Percentiles rank a stretch among this genome's conserved stretches.
Conservation (phyloP, 768 basidiomycete species). For the Boletus reticulatus region DNA sequence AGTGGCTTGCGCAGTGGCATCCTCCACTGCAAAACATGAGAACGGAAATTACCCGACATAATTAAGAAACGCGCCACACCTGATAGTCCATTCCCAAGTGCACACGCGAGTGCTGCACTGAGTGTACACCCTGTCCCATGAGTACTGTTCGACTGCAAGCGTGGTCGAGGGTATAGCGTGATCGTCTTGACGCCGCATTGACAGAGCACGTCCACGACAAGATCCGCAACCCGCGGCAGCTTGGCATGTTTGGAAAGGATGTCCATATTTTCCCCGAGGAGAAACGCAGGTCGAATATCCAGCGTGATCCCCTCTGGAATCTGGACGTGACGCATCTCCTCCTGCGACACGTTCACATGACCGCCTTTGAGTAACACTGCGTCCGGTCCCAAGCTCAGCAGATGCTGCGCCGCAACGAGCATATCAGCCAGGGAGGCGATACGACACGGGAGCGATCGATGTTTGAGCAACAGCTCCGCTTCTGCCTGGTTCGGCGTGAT, state of each 20-base stretch:
- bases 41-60: background rate
- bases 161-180: slow-evolving; percentile 58
- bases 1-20: slow-evolving; percentile 60
- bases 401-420: slow-evolving; percentile 50
- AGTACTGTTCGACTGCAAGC: slow-evolving; percentile 67
- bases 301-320: slow-evolving; percentile 28
- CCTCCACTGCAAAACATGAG: slow-evolving; percentile 39
- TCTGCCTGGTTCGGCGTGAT: slow-evolving; percentile 88
- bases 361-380: slow-evolving; percentile 86
- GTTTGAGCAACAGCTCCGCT: slow-evolving; percentile 64
- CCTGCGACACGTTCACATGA: slow-evolving; percentile 50
- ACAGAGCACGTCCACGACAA: slow-evolving; percentile 68
- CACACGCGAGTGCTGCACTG: slow-evolving; percentile 75
- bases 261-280: slow-evolving; percentile 59
- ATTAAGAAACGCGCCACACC: slow-evolving; percentile 31
- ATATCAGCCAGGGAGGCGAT: slow-evolving; percentile 57
- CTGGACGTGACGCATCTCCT: slow-evolving; percentile 42
- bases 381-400: slow-evolving; percentile 47
- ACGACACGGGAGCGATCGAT: slow-evolving; percentile 20
- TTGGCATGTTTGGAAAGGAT: slow-evolving; percentile 41
- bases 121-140: slow-evolving; percentile 95
- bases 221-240: slow-evolving; percentile 11
- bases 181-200: slow-evolving; percentile 31
- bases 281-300: slow-evolving; percentile 42
- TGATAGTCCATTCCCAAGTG: slow-evolving; percentile 49